These are phyloP conservation scores for Alternaria sp. DNA, from an alignment of 2,329 filamentous ascomycete species.

Conservation along the genomic window DNA sequence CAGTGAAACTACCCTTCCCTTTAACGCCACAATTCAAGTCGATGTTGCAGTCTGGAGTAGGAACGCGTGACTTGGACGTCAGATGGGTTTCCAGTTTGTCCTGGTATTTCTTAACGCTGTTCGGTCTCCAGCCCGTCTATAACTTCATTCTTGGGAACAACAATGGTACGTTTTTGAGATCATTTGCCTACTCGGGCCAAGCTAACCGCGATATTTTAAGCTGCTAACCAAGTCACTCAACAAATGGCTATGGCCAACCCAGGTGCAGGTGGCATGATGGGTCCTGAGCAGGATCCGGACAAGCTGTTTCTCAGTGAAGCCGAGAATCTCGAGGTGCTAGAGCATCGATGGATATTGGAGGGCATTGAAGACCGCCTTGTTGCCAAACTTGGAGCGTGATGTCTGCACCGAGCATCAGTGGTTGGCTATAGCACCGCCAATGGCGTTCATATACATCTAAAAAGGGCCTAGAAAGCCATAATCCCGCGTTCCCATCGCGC, in stretches of 20 bases:
- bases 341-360: constrained; percentile 91
- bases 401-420: constrained; percentile 14
- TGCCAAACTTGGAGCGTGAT: constrained; percentile 50
- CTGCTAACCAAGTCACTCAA: constrained; percentile 89
- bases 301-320: constrained; percentile 93
- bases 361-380: constrained; percentile 86
- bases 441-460: constrained; percentile 17
- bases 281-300: constrained; percentile 90
- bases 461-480: constrained; percentile 26
- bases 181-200: constrained; percentile 10
- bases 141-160: constrained; percentile 96
- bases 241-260: constrained; percentile 80
- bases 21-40: constrained; percentile 99
- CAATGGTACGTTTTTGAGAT: constrained; percentile 72
- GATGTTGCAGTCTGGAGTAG: constrained; percentile 97
- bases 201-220: constrained; percentile 60
- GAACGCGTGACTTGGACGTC: constrained; percentile 94
- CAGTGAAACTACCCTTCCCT: constrained; percentile 96
- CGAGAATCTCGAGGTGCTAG: constrained; percentile 93
- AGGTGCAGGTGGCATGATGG: constrained; percentile 81
- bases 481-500: constrained; percentile 33
- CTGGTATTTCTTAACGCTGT: constrained; percentile 98
- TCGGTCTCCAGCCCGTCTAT: constrained; percentile 95
- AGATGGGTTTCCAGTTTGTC: constrained; percentile 98
- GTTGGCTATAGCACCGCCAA: constrained; percentile 22